Conservation (phyloP, 441 rosid species). For the Pelargonium myrrhifolium region DNA sequence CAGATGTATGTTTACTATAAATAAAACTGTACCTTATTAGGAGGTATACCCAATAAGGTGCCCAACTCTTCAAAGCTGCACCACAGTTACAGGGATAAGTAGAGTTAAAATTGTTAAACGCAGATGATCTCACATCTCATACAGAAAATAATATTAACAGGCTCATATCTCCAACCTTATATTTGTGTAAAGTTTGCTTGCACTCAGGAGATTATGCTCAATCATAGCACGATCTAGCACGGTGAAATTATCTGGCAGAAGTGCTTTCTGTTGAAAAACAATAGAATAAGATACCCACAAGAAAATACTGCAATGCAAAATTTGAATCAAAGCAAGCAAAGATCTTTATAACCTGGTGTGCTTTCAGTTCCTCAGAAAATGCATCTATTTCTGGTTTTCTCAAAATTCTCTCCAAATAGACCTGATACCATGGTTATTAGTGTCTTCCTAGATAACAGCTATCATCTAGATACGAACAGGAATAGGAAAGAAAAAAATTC, state of each 20-base stretch:
- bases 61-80: constrained; percentile 90
- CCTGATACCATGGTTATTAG: constrained; percentile 40
- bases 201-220: constrained; percentile 96
- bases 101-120: constrained; percentile 7
- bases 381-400: constrained; percentile 95
- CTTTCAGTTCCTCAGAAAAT: constrained; percentile 84
- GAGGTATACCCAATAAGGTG: constrained; percentile 85
- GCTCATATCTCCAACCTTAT: constrained; percentile 49
- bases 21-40: constrained; percentile 56
- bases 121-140: neutral
- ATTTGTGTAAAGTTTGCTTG: constrained; percentile 94
- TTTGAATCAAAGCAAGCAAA: constrained; percentile 13
- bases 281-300: constrained; percentile 14
- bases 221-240: constrained; percentile 98
- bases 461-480: neutral
- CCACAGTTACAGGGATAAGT: constrained; percentile 14
- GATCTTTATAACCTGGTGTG: constrained; percentile 65
- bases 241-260: constrained; percentile 85
- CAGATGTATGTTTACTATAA: neutral
- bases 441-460: neutral
- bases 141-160: constrained; percentile 10
- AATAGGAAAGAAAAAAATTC: neutral
- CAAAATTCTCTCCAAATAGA: constrained; percentile 88
- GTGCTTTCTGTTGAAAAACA: constrained; percentile 67
- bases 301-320: constrained; percentile 14